These are phyloP conservation scores for Yamadazyma dendronema DNA, from an alignment of 1,139 yeast genomes.

Conservation along the genomic window DNA sequence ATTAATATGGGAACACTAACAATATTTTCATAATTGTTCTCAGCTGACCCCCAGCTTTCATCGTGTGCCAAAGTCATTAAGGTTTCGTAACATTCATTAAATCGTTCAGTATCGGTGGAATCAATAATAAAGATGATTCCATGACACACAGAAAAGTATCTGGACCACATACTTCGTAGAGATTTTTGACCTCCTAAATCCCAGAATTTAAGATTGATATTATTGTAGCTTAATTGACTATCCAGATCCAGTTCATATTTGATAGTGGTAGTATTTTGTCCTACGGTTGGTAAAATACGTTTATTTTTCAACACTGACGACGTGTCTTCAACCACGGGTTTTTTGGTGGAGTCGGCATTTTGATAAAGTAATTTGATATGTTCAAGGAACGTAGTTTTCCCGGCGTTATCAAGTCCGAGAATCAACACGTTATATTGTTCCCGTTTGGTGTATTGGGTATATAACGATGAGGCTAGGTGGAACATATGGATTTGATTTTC, in stretches of 20 bases:
- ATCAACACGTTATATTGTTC: conserved; percentile 63
- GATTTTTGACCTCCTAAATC: conserved; percentile 94
- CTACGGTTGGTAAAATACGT: conserved; percentile 47
- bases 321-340: conserved; percentile 18
- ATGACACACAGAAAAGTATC: conserved; percentile 82
- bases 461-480: conserved; percentile 46
- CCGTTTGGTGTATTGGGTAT: conserved; percentile 47
- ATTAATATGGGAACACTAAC: conserved; percentile 83
- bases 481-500: conserved; percentile 27
- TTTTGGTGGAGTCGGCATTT: conserved; percentile 19
- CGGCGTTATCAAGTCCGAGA: conserved; percentile 92
- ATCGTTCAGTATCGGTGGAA: conserved; percentile 78
- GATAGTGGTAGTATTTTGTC: conserved; percentile 61
- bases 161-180: conserved; percentile 80
- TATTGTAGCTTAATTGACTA: conserved; percentile 37
- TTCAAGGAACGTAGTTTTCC: conserved; percentile 68
- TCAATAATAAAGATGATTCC: conserved; percentile 92
- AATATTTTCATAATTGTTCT: conserved; percentile 39
- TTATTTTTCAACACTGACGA: conserved; percentile 30
- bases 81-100: conserved; percentile 78
- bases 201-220: conserved; percentile 77
- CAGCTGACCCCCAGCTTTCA: conserved; percentile 44
- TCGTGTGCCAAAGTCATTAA: conserved; percentile 46
- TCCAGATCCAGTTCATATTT: conserved; percentile 32
- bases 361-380: conserved; percentile 43